These are phyloP conservation scores for Pseudofabraea citricarpa DNA, from an alignment of 2,329 filamentous ascomycete species.

Conservation along the genomic window DNA sequence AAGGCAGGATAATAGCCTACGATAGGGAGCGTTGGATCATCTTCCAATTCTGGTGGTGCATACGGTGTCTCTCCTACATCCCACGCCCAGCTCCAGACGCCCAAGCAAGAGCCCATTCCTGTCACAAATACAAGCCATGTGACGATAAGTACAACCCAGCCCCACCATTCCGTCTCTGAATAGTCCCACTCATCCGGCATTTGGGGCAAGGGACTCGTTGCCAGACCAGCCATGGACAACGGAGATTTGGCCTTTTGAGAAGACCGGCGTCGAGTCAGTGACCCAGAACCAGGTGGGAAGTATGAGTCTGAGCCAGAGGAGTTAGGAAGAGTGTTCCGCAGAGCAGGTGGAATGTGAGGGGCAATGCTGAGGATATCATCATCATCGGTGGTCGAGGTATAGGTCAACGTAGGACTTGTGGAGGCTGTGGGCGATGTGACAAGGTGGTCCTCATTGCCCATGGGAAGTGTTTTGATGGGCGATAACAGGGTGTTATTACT, in stretches of 20 bases:
- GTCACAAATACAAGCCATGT: slow-evolving; percentile 97
- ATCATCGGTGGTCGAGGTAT: slow-evolving; percentile 77
- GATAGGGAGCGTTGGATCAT: slow-evolving; percentile 91
- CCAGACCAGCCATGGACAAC: slow-evolving; percentile 49
- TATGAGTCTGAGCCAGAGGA: slow-evolving; percentile 62
- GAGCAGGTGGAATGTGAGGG: slow-evolving; percentile 37
- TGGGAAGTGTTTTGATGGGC: slow-evolving; percentile 26
- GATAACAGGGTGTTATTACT: slow-evolving; percentile 17
- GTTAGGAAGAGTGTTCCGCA: slow-evolving; percentile 32
- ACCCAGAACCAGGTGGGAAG: slow-evolving; percentile 40
- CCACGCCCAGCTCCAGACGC: slow-evolving; percentile 98
- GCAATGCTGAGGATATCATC: slow-evolving; percentile 70
- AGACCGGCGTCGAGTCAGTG: slow-evolving; percentile 26
- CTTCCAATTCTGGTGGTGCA: slow-evolving; percentile 89
- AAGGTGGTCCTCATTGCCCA: slow-evolving; percentile 21
- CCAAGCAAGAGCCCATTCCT: slow-evolving; percentile 93
- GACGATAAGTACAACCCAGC: slow-evolving; percentile 83
- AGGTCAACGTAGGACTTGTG: slow-evolving; percentile 51
- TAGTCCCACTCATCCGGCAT: slow-evolving; percentile 72
- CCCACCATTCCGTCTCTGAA: slow-evolving; percentile 95
- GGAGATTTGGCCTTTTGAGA: slow-evolving; percentile 48
- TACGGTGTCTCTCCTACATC: slow-evolving; percentile 95
- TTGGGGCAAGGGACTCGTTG: slow-evolving; percentile 38
- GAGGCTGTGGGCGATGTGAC: slow-evolving; percentile 29
- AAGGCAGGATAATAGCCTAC: slow-evolving; percentile 95